Evolutionary conservation across 2,329 filamentous ascomycete species (phyloP).

Genomic region (Clarireedia homoeocarpa): DNA sequence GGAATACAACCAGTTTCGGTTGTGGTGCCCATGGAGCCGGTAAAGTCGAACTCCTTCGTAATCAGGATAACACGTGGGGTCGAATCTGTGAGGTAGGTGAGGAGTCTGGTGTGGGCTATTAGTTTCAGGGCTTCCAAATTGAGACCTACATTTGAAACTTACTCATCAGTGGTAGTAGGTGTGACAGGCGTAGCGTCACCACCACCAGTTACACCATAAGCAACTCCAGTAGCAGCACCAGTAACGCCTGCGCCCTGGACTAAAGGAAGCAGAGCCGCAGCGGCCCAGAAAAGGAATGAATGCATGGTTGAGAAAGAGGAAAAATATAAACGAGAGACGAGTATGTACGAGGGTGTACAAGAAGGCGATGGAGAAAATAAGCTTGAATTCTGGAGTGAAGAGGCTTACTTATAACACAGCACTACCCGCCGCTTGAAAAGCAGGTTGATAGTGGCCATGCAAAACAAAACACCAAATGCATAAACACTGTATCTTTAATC

Average conservation of each 20-base stretch:
- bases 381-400: background rate
- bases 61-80: constrained; percentile 50
- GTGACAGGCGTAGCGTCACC: constrained; percentile 42
- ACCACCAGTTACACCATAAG: constrained; percentile 41
- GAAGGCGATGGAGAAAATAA: background rate
- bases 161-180: constrained; percentile 3
- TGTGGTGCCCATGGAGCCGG: constrained; percentile 12
- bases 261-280: background rate
- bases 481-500: no score
- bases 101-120: constrained; percentile 40
- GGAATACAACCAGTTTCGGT: constrained; percentile 5
- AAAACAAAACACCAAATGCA: no score
- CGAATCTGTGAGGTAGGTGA: constrained; percentile 46
- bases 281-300: background rate
- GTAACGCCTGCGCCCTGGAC: constrained; percentile 1
- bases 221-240: constrained; percentile 1
- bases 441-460: no score
- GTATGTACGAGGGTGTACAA: background rate
- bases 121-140: background rate
- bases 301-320: background rate
- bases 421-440: background rate
- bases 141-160: background rate
- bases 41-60: constrained; percentile 35
- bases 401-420: background rate
- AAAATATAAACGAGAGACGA: background rate